phyloP scores from a whole-genome alignment of 2,329 filamentous ascomycete genomes.

The Alternaria gansuensis region DNA sequence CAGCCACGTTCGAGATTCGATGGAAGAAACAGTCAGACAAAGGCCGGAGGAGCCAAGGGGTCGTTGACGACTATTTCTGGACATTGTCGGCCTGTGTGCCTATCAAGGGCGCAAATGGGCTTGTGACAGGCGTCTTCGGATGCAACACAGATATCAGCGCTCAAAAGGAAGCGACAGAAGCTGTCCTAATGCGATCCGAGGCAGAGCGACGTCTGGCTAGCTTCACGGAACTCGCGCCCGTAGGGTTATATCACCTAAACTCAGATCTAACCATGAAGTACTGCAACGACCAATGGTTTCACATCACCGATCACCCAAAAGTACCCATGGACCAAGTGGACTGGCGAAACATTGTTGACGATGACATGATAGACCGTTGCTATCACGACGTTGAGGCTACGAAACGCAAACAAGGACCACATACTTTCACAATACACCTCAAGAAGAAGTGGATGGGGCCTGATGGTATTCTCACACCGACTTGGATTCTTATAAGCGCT shows the following conservation, averaged over 20 bases:
- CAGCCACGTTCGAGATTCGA: conserved; percentile 40
- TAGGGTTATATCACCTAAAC: conserved; percentile 24
- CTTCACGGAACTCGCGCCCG: conserved; percentile 28
- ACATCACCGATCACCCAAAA: conserved; percentile 23
- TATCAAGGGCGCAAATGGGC: conserved; percentile 27
- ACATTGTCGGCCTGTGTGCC: conserved; percentile 36
- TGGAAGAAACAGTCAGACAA: conserved; percentile 28
- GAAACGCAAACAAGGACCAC: conserved; percentile 1
- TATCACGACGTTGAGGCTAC: conserved; percentile 11
- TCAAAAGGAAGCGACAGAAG: conserved; percentile 34
- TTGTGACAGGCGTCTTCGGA: conserved; percentile 33
- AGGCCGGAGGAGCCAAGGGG: not conserved
- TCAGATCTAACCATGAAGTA: conserved; percentile 29
- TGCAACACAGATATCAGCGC: conserved; percentile 38
- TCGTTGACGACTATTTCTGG: conserved; percentile 23
- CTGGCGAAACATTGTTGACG: conserved; percentile 12
- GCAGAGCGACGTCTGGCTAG: conserved; percentile 29
- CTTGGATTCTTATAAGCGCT: conserved; percentile 27
- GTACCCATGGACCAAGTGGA: conserved; percentile 19
- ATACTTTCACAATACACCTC: conserved; percentile 24
- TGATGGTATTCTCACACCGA: conserved; percentile 24
- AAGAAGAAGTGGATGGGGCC: conserved; percentile 30
- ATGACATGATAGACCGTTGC: conserved; percentile 15
- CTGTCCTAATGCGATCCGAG: conserved; percentile 23
- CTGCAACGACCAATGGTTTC: conserved; percentile 34